Evolutionary conservation across 306 rosid species (phyloP), one percentile per base, ranked within the genome.

Genomic region (Cicer yamashitae): DNA sequence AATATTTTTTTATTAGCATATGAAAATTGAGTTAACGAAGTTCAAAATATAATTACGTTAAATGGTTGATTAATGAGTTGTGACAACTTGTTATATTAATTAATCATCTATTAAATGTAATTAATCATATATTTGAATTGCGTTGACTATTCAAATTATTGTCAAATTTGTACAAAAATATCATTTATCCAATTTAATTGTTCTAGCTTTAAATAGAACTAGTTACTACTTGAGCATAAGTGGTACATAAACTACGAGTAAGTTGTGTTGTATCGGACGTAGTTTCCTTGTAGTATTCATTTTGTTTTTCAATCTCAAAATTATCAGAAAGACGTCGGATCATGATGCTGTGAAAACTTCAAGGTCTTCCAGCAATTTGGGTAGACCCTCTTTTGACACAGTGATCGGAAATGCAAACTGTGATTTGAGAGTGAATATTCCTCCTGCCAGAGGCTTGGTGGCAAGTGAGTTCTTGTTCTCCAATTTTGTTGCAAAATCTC

Each of bases 241-340:
- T 22, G 6, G 40, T 22, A 14, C n/a, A 60, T 7, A 13, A 34
- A 60, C 45, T 60, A 59, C 6, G 66, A 60, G 66, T 60, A 34
- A 7, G 20, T 12, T 34, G 66, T 60, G 44, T 12, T 60, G 66
- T 13, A 59, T 34, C 15, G 65, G 50, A 63, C 41, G 39, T 45
- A 45, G 56, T 45, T 70, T 30, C 34, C 34, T 51, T 2, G 10
- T 10, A 47, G 18, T 53, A n/a, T 14, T 53, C 1, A 10, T 15
- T 51, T 45, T 60, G 17, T 60, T 60, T 57, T 38, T 37, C 43
- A 14, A 12, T 39, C n/a, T 66, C 8, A 15, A 75, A 69, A 73
- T 70, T 45, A 37, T 74, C 87, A 94, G 96, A 87, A 87, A 76
- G 64, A 56, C 68, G 9, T 17, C 38, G 17, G 86, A 84, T 82